Conservation (phyloP, 2,329 filamentous ascomycete species). For the Penicillium sp. region DNA sequence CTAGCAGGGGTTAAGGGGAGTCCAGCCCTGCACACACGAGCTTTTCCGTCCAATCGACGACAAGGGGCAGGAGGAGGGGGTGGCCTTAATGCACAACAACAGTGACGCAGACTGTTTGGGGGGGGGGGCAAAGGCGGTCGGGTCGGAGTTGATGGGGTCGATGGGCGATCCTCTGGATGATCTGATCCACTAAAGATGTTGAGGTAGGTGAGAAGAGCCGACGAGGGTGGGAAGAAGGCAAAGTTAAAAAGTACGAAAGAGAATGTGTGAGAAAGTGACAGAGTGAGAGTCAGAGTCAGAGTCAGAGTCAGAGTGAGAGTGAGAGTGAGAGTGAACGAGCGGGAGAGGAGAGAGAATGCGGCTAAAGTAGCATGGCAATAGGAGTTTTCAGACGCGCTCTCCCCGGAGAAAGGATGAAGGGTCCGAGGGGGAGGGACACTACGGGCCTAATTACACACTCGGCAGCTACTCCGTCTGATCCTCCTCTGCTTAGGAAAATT, state of each 20-base stretch:
- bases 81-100: conserved; percentile 24
- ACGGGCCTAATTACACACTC: conserved; percentile 9
- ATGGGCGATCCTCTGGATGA: no score
- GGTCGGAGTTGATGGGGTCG: conserved; percentile 30
- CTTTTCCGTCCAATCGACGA: conserved; percentile 18
- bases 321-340: conserved; percentile 15
- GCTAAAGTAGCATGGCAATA: conserved; percentile 13
- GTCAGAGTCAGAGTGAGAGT: conserved; percentile 9
- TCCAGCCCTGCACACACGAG: conserved; percentile 15
- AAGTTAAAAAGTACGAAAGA: no score
- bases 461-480: conserved; percentile 12
- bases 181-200: conserved; percentile 6
- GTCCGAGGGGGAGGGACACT: not conserved
- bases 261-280: conserved; percentile 2
- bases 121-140: conserved; percentile 33
- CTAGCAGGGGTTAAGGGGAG: conserved; percentile 17
- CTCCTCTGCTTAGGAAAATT: conserved; percentile 10
- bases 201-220: not conserved
- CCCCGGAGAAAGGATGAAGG: not conserved
- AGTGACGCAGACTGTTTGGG: conserved; percentile 21
- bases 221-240: no score
- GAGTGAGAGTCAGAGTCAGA: not conserved
- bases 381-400: conserved; percentile 24
- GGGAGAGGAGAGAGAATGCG: conserved; percentile 22
- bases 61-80: conserved; percentile 8